These are phyloP conservation scores for Candida rishiriensis DNA, from an alignment of 805 yeast species.

Conservation along the genomic window DNA sequence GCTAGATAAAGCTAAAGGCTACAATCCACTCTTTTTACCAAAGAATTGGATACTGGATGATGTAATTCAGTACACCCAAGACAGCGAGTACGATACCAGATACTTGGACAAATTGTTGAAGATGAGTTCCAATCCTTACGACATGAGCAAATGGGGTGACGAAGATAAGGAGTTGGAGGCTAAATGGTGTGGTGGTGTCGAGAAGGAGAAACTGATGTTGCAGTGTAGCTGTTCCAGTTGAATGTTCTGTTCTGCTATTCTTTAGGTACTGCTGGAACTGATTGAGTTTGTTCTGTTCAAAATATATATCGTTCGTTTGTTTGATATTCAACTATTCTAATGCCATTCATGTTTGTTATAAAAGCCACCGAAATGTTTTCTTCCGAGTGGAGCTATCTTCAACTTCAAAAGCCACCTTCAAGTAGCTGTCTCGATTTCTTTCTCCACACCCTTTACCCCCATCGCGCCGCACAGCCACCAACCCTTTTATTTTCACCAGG, in stretches of 20 bases:
- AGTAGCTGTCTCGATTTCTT: no score
- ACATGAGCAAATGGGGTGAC: conserved; percentile 61
- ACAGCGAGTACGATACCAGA: conserved; percentile 44
- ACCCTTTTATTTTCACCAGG: no score
- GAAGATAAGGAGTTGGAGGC: conserved; percentile 62
- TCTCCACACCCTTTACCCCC: no score
- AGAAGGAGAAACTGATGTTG: conserved; percentile 51
- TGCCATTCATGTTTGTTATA: no score
- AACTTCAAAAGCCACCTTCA: no score
- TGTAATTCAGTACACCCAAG: conserved; percentile 58
- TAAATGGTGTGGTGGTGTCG: conserved; percentile 50
- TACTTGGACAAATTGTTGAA: conserved; percentile 55
- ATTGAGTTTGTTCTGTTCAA: neutral
- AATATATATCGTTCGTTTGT: neutral
- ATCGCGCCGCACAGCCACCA: no score
- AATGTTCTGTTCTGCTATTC: neutral
- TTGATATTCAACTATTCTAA: neutral
- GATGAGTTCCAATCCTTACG: conserved; percentile 77
- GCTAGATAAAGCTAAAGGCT: conserved; percentile 34
- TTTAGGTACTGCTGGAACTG: neutral
- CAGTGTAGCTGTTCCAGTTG: conserved; percentile 70
- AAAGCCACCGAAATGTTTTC: no score
- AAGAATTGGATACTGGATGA: conserved; percentile 84
- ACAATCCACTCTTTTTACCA: conserved; percentile 80
- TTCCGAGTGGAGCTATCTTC: no score